Evolutionary conservation across 257 asterid genomes (phyloP).

Genomic region (Solanum pennellii): DNA sequence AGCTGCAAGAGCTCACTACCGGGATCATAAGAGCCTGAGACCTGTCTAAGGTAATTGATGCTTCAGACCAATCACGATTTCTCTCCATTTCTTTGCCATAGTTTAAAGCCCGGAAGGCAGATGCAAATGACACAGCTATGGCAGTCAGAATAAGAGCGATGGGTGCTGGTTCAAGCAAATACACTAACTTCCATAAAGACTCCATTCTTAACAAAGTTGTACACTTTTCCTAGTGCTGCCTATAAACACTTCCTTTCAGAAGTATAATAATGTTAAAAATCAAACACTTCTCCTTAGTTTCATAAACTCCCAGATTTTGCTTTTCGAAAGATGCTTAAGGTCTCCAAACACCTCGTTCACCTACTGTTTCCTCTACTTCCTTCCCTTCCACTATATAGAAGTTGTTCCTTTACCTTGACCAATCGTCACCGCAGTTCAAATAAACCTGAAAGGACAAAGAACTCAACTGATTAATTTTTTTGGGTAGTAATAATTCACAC

Average conservation of each 20-base stretch:
- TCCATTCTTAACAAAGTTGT: slow-evolving; percentile 34
- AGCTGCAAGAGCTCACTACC: slow-evolving; percentile 88
- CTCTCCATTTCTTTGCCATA: slow-evolving; percentile 93
- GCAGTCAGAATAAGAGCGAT: slow-evolving; percentile 70
- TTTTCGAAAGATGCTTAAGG: neutral
- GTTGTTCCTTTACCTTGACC: neutral
- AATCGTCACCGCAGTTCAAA: neutral
- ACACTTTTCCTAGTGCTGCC: neutral
- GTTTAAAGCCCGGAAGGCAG: slow-evolving; percentile 80
- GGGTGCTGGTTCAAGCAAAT: slow-evolving; percentile 79
- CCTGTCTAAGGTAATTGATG: slow-evolving; percentile 78
- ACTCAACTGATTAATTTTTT: neutral
- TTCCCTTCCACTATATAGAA: neutral
- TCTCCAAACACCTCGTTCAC: neutral
- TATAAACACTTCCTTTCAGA: neutral
- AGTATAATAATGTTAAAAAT: neutral
- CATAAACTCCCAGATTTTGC: neutral
- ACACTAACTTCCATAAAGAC: slow-evolving; percentile 61
- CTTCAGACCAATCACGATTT: slow-evolving; percentile 78
- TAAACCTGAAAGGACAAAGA: neutral
- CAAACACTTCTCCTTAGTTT: neutral
- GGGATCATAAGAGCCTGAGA: slow-evolving; percentile 98
- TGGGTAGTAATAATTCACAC: neutral
- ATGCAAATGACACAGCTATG: slow-evolving; percentile 61
- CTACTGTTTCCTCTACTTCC: neutral